Conservation (phyloP, 2,329 filamentous ascomycete species). For the Cladosporium colombiae region DNA sequence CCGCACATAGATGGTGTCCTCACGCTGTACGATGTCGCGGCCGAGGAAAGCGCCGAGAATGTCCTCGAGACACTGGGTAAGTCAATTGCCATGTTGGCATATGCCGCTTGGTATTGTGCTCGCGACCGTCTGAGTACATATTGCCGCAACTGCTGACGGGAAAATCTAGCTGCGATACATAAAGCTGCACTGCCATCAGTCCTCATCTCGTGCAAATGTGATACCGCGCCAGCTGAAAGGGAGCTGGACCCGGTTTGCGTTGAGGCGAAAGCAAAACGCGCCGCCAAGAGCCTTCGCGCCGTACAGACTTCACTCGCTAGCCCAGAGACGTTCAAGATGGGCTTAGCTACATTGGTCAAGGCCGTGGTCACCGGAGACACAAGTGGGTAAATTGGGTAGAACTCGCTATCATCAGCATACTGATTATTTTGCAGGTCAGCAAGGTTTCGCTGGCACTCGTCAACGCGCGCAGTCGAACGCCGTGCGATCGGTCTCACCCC, state of each 20-base stretch:
- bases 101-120: neutral
- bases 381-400: neutral
- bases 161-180: slow-evolving; percentile 62
- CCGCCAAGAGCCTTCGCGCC: slow-evolving; percentile 66
- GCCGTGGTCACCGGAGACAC: slow-evolving; percentile 49
- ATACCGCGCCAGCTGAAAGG: slow-evolving; percentile 68
- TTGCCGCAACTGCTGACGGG: slow-evolving; percentile 42
- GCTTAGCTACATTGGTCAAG: slow-evolving; percentile 73
- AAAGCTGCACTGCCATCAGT: slow-evolving; percentile 74
- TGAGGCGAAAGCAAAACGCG: slow-evolving; percentile 61
- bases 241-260: slow-evolving; percentile 70
- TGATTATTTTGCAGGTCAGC: slow-evolving; percentile 13
- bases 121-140: too few relatives aligned
- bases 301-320: slow-evolving; percentile 72
- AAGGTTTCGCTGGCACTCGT: slow-evolving; percentile 37
- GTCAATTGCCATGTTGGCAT: slow-evolving; percentile 39
- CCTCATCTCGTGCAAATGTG: slow-evolving; percentile 88
- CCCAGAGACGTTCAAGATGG: slow-evolving; percentile 72
- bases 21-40: slow-evolving; percentile 84
- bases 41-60: slow-evolving; percentile 70
- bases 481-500: slow-evolving; percentile 43
- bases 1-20: slow-evolving; percentile 81
- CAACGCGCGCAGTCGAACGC: slow-evolving; percentile 49
- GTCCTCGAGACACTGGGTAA: slow-evolving; percentile 78
- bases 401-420: neutral